Percentiles rank a stretch among this genome's conserved stretches.
These are phyloP conservation scores for Gymnopilus junonius DNA, from an alignment of 768 basidiomycete species.

Conservation along the genomic window DNA sequence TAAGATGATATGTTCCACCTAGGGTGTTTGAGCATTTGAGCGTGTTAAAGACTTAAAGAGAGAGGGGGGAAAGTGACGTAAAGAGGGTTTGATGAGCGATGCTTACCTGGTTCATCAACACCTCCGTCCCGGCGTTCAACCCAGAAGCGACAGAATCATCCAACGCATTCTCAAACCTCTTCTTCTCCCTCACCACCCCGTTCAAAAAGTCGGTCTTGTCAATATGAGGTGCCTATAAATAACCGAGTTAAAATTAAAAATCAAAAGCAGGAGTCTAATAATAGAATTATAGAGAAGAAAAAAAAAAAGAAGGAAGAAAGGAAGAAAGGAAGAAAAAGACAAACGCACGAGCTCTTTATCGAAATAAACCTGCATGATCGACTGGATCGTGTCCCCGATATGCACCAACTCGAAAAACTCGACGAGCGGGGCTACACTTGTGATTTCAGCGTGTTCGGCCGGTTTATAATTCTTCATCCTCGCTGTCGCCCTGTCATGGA, in stretches of 20 bases:
- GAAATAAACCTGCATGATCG: slow-evolving; percentile 97
- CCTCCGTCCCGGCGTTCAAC: slow-evolving; percentile 93
- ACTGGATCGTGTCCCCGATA: slow-evolving; percentile 95
- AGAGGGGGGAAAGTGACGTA: background rate
- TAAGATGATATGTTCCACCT: slow-evolving; percentile 94
- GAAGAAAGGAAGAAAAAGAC: background rate
- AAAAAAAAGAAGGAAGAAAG: background rate
- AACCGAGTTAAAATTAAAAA: background rate
- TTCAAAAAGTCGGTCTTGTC: slow-evolving; percentile 95
- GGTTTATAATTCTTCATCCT: slow-evolving; percentile 93
- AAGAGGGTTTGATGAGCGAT: background rate
- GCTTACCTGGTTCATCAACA: slow-evolving; percentile 89
- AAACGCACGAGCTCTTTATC: slow-evolving; percentile 87
- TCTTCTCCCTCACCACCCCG: slow-evolving; percentile 93
- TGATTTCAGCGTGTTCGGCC: slow-evolving; percentile 79
- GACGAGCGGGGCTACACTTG: slow-evolving; percentile 87
- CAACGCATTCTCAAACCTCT: slow-evolving; percentile 88
- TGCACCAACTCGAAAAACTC: slow-evolving; percentile 99
- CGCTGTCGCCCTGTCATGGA: slow-evolving; percentile 89
- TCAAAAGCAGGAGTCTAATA: background rate
- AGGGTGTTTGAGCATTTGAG: background rate
- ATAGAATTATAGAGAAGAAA: background rate
- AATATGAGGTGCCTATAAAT: slow-evolving; percentile 75
- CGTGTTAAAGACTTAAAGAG: background rate
- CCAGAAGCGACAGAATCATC: slow-evolving; percentile 95